Evolutionary conservation across 2,329 filamentous ascomycete species (phyloP).

Genomic region (Stachybotrys chartarum): DNA sequence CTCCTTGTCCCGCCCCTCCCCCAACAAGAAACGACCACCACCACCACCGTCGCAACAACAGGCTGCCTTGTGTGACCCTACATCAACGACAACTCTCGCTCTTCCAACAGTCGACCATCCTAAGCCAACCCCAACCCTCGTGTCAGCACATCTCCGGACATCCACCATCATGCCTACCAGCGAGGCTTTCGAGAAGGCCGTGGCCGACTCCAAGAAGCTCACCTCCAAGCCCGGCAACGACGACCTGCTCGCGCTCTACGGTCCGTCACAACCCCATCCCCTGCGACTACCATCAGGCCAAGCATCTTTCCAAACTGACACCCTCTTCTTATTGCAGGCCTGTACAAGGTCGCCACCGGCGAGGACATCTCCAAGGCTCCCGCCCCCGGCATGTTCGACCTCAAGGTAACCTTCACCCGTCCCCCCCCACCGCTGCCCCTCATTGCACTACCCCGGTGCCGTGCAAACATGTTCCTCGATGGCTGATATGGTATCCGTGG

Average conservation of each 20-base stretch:
- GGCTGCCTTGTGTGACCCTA: too few relatives aligned
- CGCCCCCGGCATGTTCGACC: constrained; percentile 61
- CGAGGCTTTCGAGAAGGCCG: constrained; percentile 48
- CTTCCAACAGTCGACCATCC: background rate
- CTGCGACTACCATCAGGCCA: background rate
- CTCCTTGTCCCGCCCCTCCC: background rate
- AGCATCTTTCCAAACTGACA: background rate
- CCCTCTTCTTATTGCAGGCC: constrained; percentile 27
- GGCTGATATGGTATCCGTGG: background rate
- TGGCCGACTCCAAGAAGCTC: constrained; percentile 60
- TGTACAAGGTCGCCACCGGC: constrained; percentile 51
- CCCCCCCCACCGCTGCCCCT: background rate
- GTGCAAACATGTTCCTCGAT: constrained; percentile 4
- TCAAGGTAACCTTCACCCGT: constrained; percentile 44
- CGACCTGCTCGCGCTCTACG: constrained; percentile 58
- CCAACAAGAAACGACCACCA: background rate
- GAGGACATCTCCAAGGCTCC: constrained; percentile 51
- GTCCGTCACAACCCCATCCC: constrained; percentile 20
- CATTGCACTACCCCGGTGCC: background rate
- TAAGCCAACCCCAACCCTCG: background rate
- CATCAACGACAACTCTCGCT: too few relatives aligned
- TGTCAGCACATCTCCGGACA: background rate
- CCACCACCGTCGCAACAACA: background rate
- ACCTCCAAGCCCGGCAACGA: constrained; percentile 56
- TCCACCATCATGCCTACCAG: constrained; percentile 31